Evolutionary conservation across 1,284 basidiomycete genomes (phyloP).

Genomic region (Puccinia hordei): DNA sequence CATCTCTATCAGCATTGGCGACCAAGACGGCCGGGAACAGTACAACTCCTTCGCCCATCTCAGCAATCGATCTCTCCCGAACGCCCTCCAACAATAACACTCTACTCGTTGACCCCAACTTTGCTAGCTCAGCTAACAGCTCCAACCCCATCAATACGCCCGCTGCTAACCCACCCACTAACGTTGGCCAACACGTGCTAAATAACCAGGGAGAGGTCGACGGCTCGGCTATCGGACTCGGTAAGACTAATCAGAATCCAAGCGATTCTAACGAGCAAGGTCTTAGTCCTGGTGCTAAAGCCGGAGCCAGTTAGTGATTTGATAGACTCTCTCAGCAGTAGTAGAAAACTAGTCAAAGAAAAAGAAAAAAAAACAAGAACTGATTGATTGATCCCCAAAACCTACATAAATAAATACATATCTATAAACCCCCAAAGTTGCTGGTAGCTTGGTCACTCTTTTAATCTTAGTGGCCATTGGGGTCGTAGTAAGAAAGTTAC

Average conservation of each 20-base stretch:
- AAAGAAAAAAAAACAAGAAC: too few relatives aligned
- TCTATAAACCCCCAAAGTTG: background rate
- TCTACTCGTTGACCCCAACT: slow-evolving; percentile 3
- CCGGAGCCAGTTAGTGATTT: slow-evolving; percentile 5
- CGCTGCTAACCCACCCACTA: too few relatives aligned
- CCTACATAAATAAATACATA: background rate
- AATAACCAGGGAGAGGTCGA: slow-evolving; percentile 17
- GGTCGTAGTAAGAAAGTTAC: background rate
- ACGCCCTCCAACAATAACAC: background rate
- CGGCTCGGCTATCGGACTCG: slow-evolving; percentile 13
- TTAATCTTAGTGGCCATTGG: slow-evolving; percentile 6
- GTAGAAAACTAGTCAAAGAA: too few relatives aligned
- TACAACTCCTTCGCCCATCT: background rate
- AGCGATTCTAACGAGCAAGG: background rate
- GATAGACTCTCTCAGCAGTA: background rate
- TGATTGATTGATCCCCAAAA: too few relatives aligned
- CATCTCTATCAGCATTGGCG: background rate
- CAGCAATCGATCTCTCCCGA: background rate
- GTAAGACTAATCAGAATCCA: background rate
- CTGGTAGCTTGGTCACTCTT: background rate
- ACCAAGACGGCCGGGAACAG: background rate
- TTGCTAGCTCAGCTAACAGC: background rate
- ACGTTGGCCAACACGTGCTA: slow-evolving; percentile 25
- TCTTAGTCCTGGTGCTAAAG: slow-evolving; percentile 19
- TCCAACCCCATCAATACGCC: background rate